Conservation (phyloP, 2,329 filamentous ascomycete genomes). For the Chaetomiaceae sp. region DNA sequence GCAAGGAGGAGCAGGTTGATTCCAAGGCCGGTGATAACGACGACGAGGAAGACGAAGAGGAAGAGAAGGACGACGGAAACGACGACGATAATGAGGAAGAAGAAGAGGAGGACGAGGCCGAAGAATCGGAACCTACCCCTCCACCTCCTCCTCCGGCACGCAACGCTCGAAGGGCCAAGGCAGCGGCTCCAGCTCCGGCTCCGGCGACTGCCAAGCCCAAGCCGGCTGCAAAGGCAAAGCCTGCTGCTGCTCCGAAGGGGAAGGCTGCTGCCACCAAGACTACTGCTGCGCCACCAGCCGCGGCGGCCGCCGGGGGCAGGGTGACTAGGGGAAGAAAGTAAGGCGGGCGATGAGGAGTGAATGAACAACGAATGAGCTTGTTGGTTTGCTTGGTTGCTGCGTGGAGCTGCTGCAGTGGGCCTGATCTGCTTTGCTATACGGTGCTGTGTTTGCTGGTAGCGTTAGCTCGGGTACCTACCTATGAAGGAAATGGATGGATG, state of each 20-base stretch:
- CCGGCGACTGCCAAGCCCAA: conserved; percentile 10
- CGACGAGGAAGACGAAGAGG: background rate
- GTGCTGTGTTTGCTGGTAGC: no score
- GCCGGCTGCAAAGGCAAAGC: conserved; percentile 12
- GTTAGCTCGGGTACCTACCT: no score
- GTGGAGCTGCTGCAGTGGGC: background rate
- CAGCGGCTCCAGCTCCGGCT: background rate
- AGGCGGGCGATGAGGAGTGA: conserved; percentile 1
- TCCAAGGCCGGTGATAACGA: background rate
- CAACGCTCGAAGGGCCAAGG: background rate
- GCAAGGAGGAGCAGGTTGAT: background rate
- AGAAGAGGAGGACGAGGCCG: background rate
- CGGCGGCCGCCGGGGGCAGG: conserved; percentile 8
- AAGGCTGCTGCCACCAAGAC: conserved; percentile 8
- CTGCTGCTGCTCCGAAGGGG: conserved; percentile 5
- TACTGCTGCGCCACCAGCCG: conserved; percentile 1
- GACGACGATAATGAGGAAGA: background rate
- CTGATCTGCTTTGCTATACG: no score
- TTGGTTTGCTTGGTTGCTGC: background rate
- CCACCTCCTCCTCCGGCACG: background rate
- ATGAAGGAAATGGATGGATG: no score
- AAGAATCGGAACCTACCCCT: background rate
- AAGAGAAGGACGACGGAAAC: no score
- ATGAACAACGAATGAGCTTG: no score
- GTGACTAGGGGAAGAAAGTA: conserved; percentile 15